phyloP scores from a whole-genome alignment of 805 yeast genomes.

The Danielia oregonensis region DNA sequence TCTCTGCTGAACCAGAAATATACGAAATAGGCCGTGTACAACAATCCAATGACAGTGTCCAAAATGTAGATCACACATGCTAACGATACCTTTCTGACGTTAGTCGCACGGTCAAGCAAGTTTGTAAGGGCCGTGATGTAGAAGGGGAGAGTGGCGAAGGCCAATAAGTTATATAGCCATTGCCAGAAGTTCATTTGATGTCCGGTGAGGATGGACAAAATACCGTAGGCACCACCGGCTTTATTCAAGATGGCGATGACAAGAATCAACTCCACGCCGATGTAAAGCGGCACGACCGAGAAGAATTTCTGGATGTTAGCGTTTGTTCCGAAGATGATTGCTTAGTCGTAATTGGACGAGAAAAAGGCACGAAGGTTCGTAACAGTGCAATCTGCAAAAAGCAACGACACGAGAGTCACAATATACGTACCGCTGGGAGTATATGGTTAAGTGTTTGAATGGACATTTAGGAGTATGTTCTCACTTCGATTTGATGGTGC shows the following conservation, averaged over 20 bases:
- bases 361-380: no score
- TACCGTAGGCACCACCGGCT: conserved; percentile 84
- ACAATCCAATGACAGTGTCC: conserved; percentile 64
- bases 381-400: background rate
- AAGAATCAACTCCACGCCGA: conserved; percentile 81
- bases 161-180: conserved; percentile 71
- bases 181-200: conserved; percentile 81
- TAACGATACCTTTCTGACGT: conserved; percentile 57
- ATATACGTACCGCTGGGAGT: conserved; percentile 12
- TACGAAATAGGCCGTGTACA: conserved; percentile 73
- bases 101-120: conserved; percentile 42
- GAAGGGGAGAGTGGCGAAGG: conserved; percentile 59
- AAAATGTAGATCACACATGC: conserved; percentile 58
- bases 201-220: conserved; percentile 82
- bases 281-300: conserved; percentile 70
- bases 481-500: no score
- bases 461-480: background rate
- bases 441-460: conserved; percentile 4
- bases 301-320: conserved; percentile 63
- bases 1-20: conserved; percentile 67
- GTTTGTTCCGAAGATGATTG: conserved; percentile 4
- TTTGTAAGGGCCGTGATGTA: conserved; percentile 56
- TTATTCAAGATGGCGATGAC: conserved; percentile 79
- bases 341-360: no score
- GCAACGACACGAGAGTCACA: conserved; percentile 1